phyloP scores from a whole-genome alignment of 495 filamentous ascomycete species.

The Hypoxylon trugodes region DNA sequence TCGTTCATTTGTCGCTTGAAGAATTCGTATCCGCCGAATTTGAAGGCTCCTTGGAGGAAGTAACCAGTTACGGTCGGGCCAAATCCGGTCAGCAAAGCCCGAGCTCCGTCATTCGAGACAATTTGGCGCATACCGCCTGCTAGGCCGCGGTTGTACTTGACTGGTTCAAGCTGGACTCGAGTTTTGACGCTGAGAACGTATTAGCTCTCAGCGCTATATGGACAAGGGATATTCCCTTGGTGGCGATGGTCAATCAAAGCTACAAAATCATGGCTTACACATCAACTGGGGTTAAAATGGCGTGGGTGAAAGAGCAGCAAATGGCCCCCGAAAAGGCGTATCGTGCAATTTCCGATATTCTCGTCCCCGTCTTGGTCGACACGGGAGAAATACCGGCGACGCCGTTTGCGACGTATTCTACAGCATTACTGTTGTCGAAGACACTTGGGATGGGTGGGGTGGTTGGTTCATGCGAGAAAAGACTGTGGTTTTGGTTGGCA shows the following conservation, averaged over 20 bases:
- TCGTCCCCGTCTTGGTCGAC: constrained; percentile 19
- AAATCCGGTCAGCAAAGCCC: constrained; percentile 75
- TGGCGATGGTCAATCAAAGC: constrained; percentile 19
- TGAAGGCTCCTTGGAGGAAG: constrained; percentile 81
- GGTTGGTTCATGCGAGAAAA: constrained; percentile 25
- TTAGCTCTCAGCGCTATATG: constrained; percentile 18
- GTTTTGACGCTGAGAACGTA: constrained; percentile 70
- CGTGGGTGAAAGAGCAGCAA: constrained; percentile 87
- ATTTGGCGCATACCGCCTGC: constrained; percentile 75
- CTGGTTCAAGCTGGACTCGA: constrained; percentile 76
- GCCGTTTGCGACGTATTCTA: constrained; percentile 31
- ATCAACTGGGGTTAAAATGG: constrained; percentile 82
- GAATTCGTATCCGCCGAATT: constrained; percentile 81
- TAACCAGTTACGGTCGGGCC: constrained; percentile 77
- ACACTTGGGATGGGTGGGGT: constrained; percentile 24
- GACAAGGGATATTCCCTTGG: constrained; percentile 1
- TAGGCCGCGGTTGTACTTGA: constrained; percentile 74
- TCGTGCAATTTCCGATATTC: constrained; percentile 51
- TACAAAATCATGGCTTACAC: constrained; percentile 68
- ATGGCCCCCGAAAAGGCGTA: constrained; percentile 85
- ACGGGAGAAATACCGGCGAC: constrained; percentile 28
- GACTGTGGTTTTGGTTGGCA: constrained; percentile 31
- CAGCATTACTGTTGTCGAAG: constrained; percentile 33
- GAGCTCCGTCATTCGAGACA: constrained; percentile 70
- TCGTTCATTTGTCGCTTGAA: constrained; percentile 79